Base-by-base conservation (phyloP, 805 yeast species). In the Maudiozyma bulderi region DNA sequence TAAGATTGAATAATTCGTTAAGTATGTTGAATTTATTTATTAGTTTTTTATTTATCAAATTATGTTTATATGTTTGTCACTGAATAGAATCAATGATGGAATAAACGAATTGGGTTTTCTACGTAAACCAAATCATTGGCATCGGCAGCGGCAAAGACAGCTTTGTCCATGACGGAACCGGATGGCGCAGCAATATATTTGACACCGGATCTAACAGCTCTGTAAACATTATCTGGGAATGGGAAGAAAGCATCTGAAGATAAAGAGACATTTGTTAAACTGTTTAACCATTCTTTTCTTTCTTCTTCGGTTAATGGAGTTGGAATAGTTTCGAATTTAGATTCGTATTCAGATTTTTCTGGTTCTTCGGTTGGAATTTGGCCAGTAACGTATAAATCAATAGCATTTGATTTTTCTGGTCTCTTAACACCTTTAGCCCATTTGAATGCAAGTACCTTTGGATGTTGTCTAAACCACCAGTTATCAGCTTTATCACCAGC, bases 401-500 rank as follows among this genome's bases (percentile, higher is more conserved):
- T 91, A 50, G 97, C 98, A 66, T 91, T 91, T 47, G 96, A 85
- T 80, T 91, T 91, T 69, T 93, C 99, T 56, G 98, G 98, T 75
- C 96, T 87, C 81, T 93, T 91, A 59, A 85, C 86, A 65, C 98
- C 98, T 75, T 89, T 89, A 57, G 95, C 95, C 98, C 98, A 91
- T 74, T 91, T 80, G 81, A 91, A 86, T 32, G 74, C 95, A 52
- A 91, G 74, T 11, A 91, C 98, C 67, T 76, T 80, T 59, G 98
- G 98, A 72, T 91, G 98, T 71, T 91, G 97, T 76, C 99, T 84
- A 64, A 91, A 80, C 98, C 98, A 91, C 98, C 97, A 91, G 79
- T 89, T 90, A 71, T 91, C 97, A 57, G 97, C 97, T 77, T 91
- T 91, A 66, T 91, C 99, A 68, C 98, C 98, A 48, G 98, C 99